Evolutionary conservation across 164 flowering plant species (phyloP).

Genomic region (Nelumbo lutea): DNA sequence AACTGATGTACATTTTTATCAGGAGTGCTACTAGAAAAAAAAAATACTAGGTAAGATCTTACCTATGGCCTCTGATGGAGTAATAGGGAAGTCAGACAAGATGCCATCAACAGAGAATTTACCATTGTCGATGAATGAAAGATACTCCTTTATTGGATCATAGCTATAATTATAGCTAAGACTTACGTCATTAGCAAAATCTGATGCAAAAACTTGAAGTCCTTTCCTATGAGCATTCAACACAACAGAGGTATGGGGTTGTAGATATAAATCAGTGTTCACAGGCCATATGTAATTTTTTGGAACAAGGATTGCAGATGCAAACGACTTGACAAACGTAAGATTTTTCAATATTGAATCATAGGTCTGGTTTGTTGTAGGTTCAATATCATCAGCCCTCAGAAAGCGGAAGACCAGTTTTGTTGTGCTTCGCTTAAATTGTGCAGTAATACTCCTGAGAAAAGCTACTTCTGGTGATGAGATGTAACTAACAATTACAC

Average conservation of each 20-base stretch:
- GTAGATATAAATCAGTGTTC: slow-evolving; percentile 32
- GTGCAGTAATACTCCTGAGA: slow-evolving; percentile 38
- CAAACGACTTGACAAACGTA: slow-evolving; percentile 70
- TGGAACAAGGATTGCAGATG: slow-evolving; percentile 84
- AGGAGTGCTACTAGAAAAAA: no score
- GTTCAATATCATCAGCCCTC: slow-evolving; percentile 38
- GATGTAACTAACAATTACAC: slow-evolving; percentile 36
- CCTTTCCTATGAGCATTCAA: slow-evolving; percentile 72
- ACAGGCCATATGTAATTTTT: slow-evolving; percentile 81
- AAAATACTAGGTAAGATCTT: no score
- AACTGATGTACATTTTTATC: no score
- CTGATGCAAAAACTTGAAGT: slow-evolving; percentile 38
- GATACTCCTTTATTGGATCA: slow-evolving; percentile 68
- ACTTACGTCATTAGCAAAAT: slow-evolving; percentile 41
- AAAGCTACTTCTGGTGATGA: slow-evolving; percentile 18
- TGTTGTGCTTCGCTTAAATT: slow-evolving; percentile 38
- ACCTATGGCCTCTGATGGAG: slow-evolving; percentile 72
- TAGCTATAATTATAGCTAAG: slow-evolving; percentile 70
- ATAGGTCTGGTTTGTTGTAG: slow-evolving; percentile 74
- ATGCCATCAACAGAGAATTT: slow-evolving; percentile 86
- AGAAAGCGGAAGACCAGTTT: slow-evolving; percentile 68
- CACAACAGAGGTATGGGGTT: slow-evolving; percentile 61
- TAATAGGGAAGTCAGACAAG: slow-evolving; percentile 74
- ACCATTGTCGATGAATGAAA: slow-evolving; percentile 66
- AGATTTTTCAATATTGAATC: slow-evolving; percentile 68